These are phyloP conservation scores for Umbelopsis sp. DNA, from an alignment of 371 early-diverging fungal species.

Conservation along the genomic window DNA sequence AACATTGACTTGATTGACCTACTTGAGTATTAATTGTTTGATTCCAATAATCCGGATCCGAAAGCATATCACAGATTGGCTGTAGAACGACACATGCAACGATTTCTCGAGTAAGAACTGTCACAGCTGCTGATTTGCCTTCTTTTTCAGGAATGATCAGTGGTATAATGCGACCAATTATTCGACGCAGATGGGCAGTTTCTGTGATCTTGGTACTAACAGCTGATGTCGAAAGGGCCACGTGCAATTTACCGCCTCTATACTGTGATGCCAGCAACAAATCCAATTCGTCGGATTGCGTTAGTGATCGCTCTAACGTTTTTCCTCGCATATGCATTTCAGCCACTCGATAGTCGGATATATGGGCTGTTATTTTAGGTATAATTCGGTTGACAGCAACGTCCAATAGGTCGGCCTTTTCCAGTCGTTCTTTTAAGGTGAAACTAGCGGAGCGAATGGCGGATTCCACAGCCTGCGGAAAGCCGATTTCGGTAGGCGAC, in stretches of 20 bases:
- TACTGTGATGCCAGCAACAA: conserved; percentile 65
- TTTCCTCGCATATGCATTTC: conserved; percentile 62
- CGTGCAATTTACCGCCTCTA: conserved; percentile 61
- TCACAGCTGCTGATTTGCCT: conserved; percentile 56
- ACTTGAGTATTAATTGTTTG: conserved; percentile 70
- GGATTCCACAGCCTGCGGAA: conserved; percentile 47
- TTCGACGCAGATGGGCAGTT: conserved; percentile 67
- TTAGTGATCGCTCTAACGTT: conserved; percentile 53
- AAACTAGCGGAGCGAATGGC: conserved; percentile 47
- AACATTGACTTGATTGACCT: conserved; percentile 26
- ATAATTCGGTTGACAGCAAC: conserved; percentile 63
- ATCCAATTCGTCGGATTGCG: conserved; percentile 67
- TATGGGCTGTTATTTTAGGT: conserved; percentile 71
- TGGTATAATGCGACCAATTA: conserved; percentile 68
- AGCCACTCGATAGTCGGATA: conserved; percentile 69
- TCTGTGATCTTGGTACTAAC: conserved; percentile 55
- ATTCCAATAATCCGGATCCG: conserved; percentile 89
- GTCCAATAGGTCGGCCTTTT: conserved; percentile 60
- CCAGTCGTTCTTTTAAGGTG: conserved; percentile 41
- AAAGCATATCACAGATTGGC: conserved; percentile 70
- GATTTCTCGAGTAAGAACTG: conserved; percentile 75
- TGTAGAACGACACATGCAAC: conserved; percentile 70
- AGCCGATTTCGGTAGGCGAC: conserved; percentile 33
- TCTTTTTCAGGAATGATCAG: conserved; percentile 60
- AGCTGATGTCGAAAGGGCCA: conserved; percentile 57